Evolutionary conservation across 192 early-diverging fungal genomes (phyloP), one percentile per base, ranked within the genome.

Genomic region (Dissophora ornata): DNA sequence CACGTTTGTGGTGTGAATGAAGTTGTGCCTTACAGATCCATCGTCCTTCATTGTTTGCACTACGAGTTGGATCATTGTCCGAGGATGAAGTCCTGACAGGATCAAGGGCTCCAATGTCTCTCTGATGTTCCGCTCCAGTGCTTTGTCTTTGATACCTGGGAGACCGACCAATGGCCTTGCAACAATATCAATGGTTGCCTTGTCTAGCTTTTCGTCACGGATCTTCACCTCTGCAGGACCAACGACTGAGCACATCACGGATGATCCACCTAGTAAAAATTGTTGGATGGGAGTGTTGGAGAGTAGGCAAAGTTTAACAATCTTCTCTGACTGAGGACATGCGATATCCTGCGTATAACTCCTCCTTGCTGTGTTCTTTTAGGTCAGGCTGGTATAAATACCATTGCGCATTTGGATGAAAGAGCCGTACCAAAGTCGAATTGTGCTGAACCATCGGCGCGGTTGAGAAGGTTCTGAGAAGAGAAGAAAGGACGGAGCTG

Each of bases 151-250:
- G 21, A 80, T 82, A 74, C 88, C 75, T 8, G 91, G 77, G 3
- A 80, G 56, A 1, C 94, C 94, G 24, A 86, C 80, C 11, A 85
- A 79, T 10, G 95, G 90, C 28, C 90, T 88, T 18, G 89, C 88
- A 24, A 90, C 79, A 15, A 99, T 92, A 36, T 96, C 93, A 5
- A 99, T 67, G 16, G 86, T 87, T 0, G 97, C 93, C 55, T 88
- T 90, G 69, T 99, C 95, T 16, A 98, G 69, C 62, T 93, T 89
- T 77, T 97, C 96, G 58, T 98, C 96, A 16, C 91, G 88, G 9
- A 95, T 47, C 59, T 85, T 89, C 26, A 94, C 94, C 58, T 96
- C 94, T 19, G 90, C 85, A 4, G 97, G 97, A 1, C 97, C 97
- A 60, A 89, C 89, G 13, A 99, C 88, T 15, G 91, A 90, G 44